phyloP scores from a whole-genome alignment of 148 eudicot genomes.

The Heliosperma pusillum region DNA sequence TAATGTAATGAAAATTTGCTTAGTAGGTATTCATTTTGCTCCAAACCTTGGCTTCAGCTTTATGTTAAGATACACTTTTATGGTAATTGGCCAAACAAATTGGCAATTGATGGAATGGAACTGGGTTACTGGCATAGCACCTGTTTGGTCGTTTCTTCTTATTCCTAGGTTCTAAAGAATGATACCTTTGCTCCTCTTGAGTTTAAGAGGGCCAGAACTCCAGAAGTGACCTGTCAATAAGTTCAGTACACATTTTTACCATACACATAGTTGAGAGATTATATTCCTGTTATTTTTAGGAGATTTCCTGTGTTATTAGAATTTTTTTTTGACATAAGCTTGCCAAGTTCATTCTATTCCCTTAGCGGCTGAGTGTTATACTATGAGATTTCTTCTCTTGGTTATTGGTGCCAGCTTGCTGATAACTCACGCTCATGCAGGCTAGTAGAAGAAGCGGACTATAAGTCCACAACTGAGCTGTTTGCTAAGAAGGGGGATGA shows the following conservation, averaged over 20 bases:
- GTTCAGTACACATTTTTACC: neutral
- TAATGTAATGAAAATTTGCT: too few relatives aligned
- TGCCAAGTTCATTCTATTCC: neutral
- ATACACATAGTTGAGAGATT: neutral
- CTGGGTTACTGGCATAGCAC: neutral
- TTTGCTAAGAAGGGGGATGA: conserved; percentile 59
- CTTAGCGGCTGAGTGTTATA: neutral
- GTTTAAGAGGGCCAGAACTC: neutral
- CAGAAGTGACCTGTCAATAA: neutral
- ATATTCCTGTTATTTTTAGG: neutral
- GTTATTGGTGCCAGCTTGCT: conserved; percentile 9
- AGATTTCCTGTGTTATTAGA: neutral
- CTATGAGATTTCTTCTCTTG: neutral
- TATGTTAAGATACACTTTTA: too few relatives aligned
- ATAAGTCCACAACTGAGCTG: conserved; percentile 65
- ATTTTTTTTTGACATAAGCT: neutral
- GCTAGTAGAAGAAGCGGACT: conserved; percentile 96
- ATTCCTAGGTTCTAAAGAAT: neutral
- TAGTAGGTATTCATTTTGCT: too few relatives aligned
- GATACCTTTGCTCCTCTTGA: neutral
- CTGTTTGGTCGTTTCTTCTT: too few relatives aligned
- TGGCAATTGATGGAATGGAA: neutral
- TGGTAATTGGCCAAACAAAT: too few relatives aligned
- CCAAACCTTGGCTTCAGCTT: too few relatives aligned
- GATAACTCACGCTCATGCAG: conserved; percentile 29